Conservation (phyloP, 2,329 filamentous ascomycete genomes). For the Penicillium crustosum region DNA sequence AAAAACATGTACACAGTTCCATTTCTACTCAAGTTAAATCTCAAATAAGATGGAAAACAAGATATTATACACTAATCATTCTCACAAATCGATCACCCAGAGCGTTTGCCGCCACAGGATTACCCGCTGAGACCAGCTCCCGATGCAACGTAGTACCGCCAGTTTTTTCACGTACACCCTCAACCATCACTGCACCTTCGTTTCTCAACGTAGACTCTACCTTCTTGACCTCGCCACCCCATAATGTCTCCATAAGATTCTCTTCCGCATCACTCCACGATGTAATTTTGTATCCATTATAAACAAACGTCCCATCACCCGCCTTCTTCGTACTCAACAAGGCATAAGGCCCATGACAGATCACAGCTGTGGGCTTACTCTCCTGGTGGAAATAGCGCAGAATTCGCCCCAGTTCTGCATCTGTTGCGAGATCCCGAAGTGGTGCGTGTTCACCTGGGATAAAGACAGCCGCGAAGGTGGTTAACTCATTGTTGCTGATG, state of each 20-base stretch:
- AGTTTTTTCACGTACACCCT: constrained; percentile 41
- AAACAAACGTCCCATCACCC: constrained; percentile 41
- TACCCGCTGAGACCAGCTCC: constrained; percentile 40
- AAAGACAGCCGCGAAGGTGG: constrained; percentile 44
- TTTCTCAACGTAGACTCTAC: constrained; percentile 42
- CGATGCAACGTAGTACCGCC: constrained; percentile 47
- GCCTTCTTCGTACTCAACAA: constrained; percentile 44
- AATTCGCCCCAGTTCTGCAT: constrained; percentile 46
- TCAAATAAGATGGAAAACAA: neutral
- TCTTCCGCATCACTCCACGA: constrained; percentile 50
- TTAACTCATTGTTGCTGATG: constrained; percentile 44
- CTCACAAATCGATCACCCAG: constrained; percentile 36
- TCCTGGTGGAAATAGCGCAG: constrained; percentile 43
- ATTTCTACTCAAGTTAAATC: neutral
- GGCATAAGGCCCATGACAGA: constrained; percentile 51
- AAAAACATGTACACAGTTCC: too few relatives aligned
- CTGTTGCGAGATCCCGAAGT: constrained; percentile 43
- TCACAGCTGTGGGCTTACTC: constrained; percentile 46
- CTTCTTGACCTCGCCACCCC: constrained; percentile 46
- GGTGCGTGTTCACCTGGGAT: constrained; percentile 51
- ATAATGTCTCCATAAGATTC: constrained; percentile 47
- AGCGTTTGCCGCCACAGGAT: constrained; percentile 34
- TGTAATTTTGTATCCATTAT: constrained; percentile 49
- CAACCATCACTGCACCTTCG: constrained; percentile 48
- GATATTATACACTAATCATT: constrained; percentile 30